A percentile compares a stretch with the other conserved stretches of the same genome.
phyloP scores from a whole-genome alignment of 2,329 filamentous ascomycete species.

The Trichoderma oligosporum region DNA sequence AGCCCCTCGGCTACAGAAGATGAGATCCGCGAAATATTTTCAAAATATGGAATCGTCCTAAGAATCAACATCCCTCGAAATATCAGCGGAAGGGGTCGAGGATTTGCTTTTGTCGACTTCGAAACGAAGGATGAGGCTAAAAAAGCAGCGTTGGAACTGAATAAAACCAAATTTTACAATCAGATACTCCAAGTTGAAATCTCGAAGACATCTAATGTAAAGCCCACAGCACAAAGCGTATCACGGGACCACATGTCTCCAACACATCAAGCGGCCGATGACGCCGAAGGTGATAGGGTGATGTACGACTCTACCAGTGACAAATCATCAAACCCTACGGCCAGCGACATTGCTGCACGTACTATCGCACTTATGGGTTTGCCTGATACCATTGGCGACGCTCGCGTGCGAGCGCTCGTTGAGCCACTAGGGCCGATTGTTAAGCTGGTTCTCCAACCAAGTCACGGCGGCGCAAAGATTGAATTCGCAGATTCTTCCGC shows the following conservation, averaged over 20 bases:
- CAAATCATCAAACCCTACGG: conserved; percentile 35
- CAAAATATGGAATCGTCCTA: conserved; percentile 71
- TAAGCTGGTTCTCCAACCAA: conserved; percentile 74
- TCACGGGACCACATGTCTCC: conserved; percentile 32
- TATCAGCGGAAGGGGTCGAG: conserved; percentile 65
- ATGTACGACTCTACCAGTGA: conserved; percentile 33
- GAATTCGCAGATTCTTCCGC: conserved; percentile 70
- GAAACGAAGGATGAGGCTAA: conserved; percentile 65
- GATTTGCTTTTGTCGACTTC: conserved; percentile 78
- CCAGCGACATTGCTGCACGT: conserved; percentile 55
- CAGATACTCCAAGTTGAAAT: conserved; percentile 65
- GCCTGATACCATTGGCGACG: conserved; percentile 88
- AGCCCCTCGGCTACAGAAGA: conserved; percentile 59
- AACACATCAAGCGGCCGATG: conserved; percentile 35
- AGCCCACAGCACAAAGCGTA: conserved; percentile 48
- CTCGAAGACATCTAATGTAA: conserved; percentile 54
- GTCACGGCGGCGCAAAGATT: conserved; percentile 79
- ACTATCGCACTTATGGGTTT: conserved; percentile 81
- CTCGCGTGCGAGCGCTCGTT: conserved; percentile 69
- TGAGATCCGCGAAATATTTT: conserved; percentile 68
- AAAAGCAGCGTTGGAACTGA: conserved; percentile 61
- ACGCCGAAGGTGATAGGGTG: conserved; percentile 38
- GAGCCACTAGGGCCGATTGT: conserved; percentile 67
- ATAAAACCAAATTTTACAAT: conserved; percentile 66
- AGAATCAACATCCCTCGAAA: conserved; percentile 68